Conservation (phyloP, 345 rosid species). For the Excoecaria cochinchinensis region DNA sequence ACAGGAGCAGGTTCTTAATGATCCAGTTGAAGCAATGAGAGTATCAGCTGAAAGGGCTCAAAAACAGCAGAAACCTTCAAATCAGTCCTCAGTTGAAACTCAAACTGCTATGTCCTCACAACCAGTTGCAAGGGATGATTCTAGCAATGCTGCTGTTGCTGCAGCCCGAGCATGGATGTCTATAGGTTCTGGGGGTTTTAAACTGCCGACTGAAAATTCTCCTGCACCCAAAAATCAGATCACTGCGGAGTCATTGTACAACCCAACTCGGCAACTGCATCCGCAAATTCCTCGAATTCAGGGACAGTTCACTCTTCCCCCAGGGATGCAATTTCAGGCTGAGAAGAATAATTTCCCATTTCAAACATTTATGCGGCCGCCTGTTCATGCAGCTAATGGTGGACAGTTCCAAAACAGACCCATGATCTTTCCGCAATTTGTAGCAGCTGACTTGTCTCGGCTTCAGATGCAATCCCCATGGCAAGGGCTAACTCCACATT, state of each 20-base stretch:
- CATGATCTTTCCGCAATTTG: conserved; percentile 51
- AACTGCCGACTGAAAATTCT: conserved; percentile 46
- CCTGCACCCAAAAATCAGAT: conserved; percentile 48
- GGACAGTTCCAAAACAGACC: conserved; percentile 49
- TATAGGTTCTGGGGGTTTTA: conserved; percentile 64
- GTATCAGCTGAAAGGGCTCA: conserved; percentile 51
- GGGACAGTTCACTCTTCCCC: conserved; percentile 48
- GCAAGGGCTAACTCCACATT: conserved; percentile 53
- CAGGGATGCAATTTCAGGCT: conserved; percentile 48
- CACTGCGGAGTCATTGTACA: conserved; percentile 59
- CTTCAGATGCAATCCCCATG: conserved; percentile 63
- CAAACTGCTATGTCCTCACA: conserved; percentile 35
- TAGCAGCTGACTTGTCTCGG: conserved; percentile 54
- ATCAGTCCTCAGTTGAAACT: conserved; percentile 27
- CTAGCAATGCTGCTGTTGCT: conserved; percentile 58
- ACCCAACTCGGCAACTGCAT: conserved; percentile 55
- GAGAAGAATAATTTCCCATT: conserved; percentile 54
- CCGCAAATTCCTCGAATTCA: conserved; percentile 43
- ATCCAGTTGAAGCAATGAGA: conserved; percentile 66
- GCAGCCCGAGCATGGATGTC: conserved; percentile 95
- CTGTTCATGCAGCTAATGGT: conserved; percentile 37
- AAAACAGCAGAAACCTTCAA: conserved; percentile 50
- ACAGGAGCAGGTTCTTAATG: conserved; percentile 49
- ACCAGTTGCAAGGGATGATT: conserved; percentile 49
- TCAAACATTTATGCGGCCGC: conserved; percentile 55